Conservation (phyloP, 2,329 filamentous ascomycete genomes). For the Achaetomium macrosporum region DNA sequence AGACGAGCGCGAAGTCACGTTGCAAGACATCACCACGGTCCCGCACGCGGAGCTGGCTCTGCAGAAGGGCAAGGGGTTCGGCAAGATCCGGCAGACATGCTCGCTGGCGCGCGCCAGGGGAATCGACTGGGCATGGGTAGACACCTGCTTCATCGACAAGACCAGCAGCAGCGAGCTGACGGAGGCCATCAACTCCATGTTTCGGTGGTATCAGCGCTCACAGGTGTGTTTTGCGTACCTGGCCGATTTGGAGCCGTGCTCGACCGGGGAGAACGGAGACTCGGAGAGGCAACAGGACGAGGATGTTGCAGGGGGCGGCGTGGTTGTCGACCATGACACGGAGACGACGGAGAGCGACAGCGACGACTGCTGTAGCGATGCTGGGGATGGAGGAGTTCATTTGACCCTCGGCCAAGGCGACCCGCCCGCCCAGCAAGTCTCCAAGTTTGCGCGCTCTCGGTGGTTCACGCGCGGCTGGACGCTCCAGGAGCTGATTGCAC, state of each 20-base stretch:
- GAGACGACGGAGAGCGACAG: too few species aligned
- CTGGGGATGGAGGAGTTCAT: too few species aligned
- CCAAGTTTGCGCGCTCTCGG: not conserved
- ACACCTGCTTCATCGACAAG: constrained; percentile 6
- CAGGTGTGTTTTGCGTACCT: constrained; percentile 2
- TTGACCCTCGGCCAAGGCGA: too few species aligned
- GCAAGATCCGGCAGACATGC: not conserved
- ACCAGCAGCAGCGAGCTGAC: not conserved
- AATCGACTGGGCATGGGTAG: not conserved
- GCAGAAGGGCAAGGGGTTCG: not conserved
- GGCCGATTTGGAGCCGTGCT: not conserved
- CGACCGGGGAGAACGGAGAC: too few species aligned
- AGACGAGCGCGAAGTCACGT: not conserved
- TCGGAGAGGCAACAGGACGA: too few species aligned
- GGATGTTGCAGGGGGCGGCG: too few species aligned
- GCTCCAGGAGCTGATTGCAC: not conserved
- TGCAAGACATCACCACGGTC: not conserved
- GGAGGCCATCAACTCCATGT: constrained; percentile 4
- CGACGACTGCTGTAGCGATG: too few species aligned
- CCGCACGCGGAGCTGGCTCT: too few species aligned
- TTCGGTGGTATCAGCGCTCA: not conserved
- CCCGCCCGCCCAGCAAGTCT: too few species aligned
- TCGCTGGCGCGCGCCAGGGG: not conserved
- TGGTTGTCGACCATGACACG: too few species aligned
- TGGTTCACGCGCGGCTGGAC: not conserved